phyloP scores from a whole-genome alignment of 495 filamentous ascomycete genomes.

The Venustampulla echinocandica region DNA sequence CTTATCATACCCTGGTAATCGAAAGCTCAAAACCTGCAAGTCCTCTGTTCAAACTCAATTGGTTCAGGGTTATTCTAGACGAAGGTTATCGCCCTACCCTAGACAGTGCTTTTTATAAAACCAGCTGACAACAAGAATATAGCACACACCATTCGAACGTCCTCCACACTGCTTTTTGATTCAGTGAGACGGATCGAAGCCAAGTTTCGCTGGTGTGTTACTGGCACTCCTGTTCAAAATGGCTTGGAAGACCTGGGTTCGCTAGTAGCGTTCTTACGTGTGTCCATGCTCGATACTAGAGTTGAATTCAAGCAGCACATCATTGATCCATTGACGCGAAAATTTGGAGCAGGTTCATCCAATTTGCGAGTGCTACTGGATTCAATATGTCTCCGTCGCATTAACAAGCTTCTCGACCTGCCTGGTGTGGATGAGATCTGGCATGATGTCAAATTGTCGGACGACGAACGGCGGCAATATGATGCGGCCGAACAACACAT shows the following conservation, averaged over 20 bases:
- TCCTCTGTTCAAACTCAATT: constrained; percentile 53
- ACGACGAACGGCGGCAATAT: constrained; percentile 5
- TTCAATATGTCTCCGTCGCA: constrained; percentile 32
- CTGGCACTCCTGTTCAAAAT: constrained; percentile 66
- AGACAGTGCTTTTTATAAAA: background rate
- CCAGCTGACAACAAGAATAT: background rate
- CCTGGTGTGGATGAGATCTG: constrained; percentile 16
- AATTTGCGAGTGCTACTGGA: constrained; percentile 29
- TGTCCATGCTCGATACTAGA: constrained; percentile 29
- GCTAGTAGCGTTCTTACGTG: constrained; percentile 37
- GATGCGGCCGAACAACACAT: background rate
- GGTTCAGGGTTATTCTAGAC: constrained; percentile 79
- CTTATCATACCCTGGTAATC: constrained; percentile 40
- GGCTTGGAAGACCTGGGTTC: constrained; percentile 39
- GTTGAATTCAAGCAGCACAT: constrained; percentile 26
- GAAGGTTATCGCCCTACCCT: constrained; percentile 54
- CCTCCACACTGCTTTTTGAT: constrained; percentile 55
- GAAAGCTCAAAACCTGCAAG: constrained; percentile 24
- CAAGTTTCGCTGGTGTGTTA: constrained; percentile 70
- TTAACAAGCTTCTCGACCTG: constrained; percentile 31
- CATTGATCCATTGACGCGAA: constrained; percentile 19
- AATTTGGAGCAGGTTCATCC: constrained; percentile 13
- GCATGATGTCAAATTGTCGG: constrained; percentile 5
- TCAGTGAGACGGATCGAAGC: constrained; percentile 58
- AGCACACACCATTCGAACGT: constrained; percentile 69